Evolutionary conservation across 2,329 filamentous ascomycete genomes (phyloP), one percentile per base, ranked within the genome.

Genomic region (Nemania sp.): DNA sequence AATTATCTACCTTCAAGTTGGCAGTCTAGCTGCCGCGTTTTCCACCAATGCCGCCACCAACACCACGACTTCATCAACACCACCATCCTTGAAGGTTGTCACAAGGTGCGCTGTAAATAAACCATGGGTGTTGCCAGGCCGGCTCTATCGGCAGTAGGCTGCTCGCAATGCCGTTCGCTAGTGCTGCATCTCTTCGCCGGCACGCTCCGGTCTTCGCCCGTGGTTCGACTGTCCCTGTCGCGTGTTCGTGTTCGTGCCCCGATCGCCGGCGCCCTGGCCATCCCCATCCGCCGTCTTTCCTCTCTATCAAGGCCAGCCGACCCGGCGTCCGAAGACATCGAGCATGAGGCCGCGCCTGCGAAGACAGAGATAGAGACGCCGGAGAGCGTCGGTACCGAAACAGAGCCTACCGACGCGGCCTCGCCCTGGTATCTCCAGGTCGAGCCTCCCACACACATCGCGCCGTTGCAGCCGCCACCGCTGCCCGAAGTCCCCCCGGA

Each of bases 351-450:
- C 34, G 37, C 11, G 43, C 53, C 20, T 34, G 53, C 17, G 43
- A 58, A 23, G 49, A 52, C 12, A 26, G 36, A 20, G 15, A 20
- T 3, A 49, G 56, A 26, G 41, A 49, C 26, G 39, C 47, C 37
- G 56, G 48, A 6, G 17, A 12, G 5, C 20, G 11, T 5, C 3
- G 22, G n/a, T 14, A n/a, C n/a, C 22, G 14, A 26, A 6, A 11
- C 22, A 31, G 43, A 20, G 15, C 6, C 37, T n/a, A 22, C 68
- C 5, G 62, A 70, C 6, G 64, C 72, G 3, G 75, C 72, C 49
- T 97, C 72, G 3, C 75, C 72, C 49, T 97, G 94, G 94, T 97
- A 97, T 71, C 83, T 96, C 23, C 86, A 94, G 67, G 84, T 89
- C 61, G 81, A 90, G 36, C 74, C 80, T 1, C 80, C 82, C 1